A percentile compares a stretch with the other conserved stretches of the same genome.
Conservation (phyloP, 495 filamentous ascomycete genomes). For the Penicillium coffeae region DNA sequence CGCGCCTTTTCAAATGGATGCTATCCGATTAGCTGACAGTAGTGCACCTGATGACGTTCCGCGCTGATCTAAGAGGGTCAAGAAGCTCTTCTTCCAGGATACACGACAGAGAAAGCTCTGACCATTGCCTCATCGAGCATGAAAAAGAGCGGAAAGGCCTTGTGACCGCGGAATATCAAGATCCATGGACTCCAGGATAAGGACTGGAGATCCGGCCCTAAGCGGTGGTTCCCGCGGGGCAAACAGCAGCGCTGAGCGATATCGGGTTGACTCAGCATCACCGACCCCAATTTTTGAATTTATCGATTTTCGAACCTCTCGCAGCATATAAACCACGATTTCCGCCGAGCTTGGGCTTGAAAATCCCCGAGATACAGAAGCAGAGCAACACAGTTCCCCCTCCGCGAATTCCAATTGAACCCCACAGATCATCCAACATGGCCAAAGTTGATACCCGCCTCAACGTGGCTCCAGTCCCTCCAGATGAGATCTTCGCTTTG, state of each 20-base stretch:
- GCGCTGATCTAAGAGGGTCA: not conserved
- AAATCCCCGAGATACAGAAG: not conserved
- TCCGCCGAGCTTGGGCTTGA: not conserved
- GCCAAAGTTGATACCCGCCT: slow-evolving; percentile 28
- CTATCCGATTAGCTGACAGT: too few relatives aligned
- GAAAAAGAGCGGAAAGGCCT: slow-evolving; percentile 16
- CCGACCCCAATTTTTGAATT: not conserved
- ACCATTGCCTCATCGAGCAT: not conserved
- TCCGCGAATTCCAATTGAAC: slow-evolving; percentile 1
- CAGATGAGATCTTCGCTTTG: slow-evolving; percentile 49
- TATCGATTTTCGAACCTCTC: not conserved
- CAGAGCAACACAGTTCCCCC: too few relatives aligned
- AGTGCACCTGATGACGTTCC: slow-evolving; percentile 14
- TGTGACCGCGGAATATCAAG: slow-evolving; percentile 6
- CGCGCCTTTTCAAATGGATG: too few relatives aligned
- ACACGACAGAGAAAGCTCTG: too few relatives aligned
- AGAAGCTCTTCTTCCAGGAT: too few relatives aligned
- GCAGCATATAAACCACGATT: not conserved
- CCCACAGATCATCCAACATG: slow-evolving; percentile 22
- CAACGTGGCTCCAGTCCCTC: slow-evolving; percentile 35
- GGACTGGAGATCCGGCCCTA: slow-evolving; percentile 16
- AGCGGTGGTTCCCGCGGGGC: slow-evolving; percentile 27
- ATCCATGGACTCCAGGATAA: not conserved
- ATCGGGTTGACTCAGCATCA: slow-evolving; percentile 31
- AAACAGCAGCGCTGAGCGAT: slow-evolving; percentile 14